phyloP scores from a whole-genome alignment of 768 basidiomycete genomes.

The Tylopilus felleus region DNA sequence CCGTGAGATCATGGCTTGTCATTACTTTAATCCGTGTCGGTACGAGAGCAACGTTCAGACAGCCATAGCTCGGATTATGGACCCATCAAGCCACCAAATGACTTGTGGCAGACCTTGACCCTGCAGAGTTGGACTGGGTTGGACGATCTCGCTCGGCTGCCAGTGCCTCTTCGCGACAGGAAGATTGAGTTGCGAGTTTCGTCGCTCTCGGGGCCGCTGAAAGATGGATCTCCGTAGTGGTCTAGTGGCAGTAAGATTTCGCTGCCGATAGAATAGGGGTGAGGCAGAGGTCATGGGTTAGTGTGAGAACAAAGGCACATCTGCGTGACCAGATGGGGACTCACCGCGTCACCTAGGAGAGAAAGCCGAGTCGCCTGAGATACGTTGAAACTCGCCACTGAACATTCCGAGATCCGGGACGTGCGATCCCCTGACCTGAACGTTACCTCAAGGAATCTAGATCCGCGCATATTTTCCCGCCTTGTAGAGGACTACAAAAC shows the following conservation, averaged over 20 bases:
- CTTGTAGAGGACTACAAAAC: neutral
- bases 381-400: conserved; percentile 1
- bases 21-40: neutral
- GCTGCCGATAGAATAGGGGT: conserved; percentile 4
- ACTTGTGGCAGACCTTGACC: conserved; percentile 16
- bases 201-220: conserved; percentile 16
- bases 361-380: conserved; percentile 14
- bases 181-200: neutral
- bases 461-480: conserved; percentile 9
- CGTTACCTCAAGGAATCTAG: conserved; percentile 15
- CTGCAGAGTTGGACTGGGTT: neutral
- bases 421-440: conserved; percentile 11
- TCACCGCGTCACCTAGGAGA: conserved; percentile 11
- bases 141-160: neutral
- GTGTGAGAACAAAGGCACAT: conserved; percentile 15
- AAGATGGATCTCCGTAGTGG: conserved; percentile 12
- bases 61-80: conserved; percentile 6
- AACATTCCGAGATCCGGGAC: conserved; percentile 16
- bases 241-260: conserved; percentile 14
- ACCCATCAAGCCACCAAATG: conserved; percentile 30
- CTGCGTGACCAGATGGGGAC: neutral
- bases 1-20: conserved; percentile 8
- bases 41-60: neutral
- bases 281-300: neutral
- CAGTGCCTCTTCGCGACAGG: neutral